A percentile compares a stretch with the other conserved stretches of the same genome.
phyloP scores from a whole-genome alignment of 192 early-diverging fungal species.

The Linnemannia hyalina region DNA sequence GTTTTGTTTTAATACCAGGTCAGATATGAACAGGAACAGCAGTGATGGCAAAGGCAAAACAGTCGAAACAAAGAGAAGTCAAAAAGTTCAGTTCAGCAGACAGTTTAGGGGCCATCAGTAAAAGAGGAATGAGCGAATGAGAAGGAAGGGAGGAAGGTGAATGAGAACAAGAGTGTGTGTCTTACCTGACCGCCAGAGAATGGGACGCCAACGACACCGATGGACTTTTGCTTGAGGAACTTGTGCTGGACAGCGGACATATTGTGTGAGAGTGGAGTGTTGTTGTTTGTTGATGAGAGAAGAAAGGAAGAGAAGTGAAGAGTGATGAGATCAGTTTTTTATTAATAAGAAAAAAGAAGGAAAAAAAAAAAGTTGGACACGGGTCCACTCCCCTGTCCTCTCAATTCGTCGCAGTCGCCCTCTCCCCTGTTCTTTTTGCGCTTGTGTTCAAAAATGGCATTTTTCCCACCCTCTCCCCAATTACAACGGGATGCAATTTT shows the following conservation, averaged over 20 bases:
- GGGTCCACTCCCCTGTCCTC: background rate
- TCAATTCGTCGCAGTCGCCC: background rate
- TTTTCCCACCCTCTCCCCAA: slow-evolving; percentile 9
- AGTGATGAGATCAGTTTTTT: slow-evolving; percentile 1
- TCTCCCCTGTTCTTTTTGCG: background rate
- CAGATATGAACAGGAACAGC: background rate
- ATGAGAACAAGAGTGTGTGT: background rate
- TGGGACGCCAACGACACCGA: slow-evolving; percentile 79
- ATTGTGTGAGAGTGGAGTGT: slow-evolving; percentile 12
- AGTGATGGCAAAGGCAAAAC: background rate
- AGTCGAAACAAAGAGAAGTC: background rate
- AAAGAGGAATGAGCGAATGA: background rate
- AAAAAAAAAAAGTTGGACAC: slow-evolving; percentile 24
- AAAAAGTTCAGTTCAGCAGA: background rate
- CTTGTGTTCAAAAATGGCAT: slow-evolving; percentile 11
- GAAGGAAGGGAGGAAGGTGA: background rate
- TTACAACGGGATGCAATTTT: no score
- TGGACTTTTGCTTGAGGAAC: slow-evolving; percentile 75
- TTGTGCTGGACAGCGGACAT: slow-evolving; percentile 55
- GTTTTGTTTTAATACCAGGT: background rate
- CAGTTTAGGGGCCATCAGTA: background rate
- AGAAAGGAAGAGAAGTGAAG: background rate
- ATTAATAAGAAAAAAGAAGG: background rate
- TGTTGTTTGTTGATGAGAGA: background rate
- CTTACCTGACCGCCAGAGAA: slow-evolving; percentile 77